phyloP scores from a whole-genome alignment of 345 rosid genomes.

The Ricinus communis region DNA sequence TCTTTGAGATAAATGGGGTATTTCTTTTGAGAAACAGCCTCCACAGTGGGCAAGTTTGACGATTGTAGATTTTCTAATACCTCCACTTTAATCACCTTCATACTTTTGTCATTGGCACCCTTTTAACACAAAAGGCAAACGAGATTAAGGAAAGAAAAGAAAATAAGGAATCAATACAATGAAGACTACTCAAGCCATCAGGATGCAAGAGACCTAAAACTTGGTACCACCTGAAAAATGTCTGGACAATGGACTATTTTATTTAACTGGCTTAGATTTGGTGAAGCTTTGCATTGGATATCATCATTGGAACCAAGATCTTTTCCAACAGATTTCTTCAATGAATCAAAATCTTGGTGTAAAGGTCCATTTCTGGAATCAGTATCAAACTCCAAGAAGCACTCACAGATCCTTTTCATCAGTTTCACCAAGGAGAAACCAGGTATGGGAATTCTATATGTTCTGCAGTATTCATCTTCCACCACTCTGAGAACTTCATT shows the following conservation, averaged over 20 bases:
- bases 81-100: background rate
- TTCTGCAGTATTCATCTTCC: slow-evolving; percentile 23
- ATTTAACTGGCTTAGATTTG: background rate
- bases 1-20: slow-evolving; percentile 26
- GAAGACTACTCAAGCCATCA: background rate
- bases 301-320: background rate
- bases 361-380: background rate
- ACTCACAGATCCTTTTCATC: slow-evolving; percentile 23
- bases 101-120: background rate
- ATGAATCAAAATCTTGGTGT: background rate
- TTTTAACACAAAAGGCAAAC: background rate
- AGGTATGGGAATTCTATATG: slow-evolving; percentile 16
- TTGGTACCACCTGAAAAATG: too few relatives aligned
- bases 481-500: slow-evolving; percentile 6
- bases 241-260: background rate
- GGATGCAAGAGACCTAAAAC: background rate
- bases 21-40: slow-evolving; percentile 11
- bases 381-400: background rate
- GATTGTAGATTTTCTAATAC: background rate
- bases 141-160: background rate
- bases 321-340: background rate
- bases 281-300: background rate
- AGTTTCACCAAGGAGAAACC: slow-evolving; percentile 21
- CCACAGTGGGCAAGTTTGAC: background rate
- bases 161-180: background rate